phyloP scores from a whole-genome alignment of 208 protist species.

The Strigomonas culicis region DNA sequence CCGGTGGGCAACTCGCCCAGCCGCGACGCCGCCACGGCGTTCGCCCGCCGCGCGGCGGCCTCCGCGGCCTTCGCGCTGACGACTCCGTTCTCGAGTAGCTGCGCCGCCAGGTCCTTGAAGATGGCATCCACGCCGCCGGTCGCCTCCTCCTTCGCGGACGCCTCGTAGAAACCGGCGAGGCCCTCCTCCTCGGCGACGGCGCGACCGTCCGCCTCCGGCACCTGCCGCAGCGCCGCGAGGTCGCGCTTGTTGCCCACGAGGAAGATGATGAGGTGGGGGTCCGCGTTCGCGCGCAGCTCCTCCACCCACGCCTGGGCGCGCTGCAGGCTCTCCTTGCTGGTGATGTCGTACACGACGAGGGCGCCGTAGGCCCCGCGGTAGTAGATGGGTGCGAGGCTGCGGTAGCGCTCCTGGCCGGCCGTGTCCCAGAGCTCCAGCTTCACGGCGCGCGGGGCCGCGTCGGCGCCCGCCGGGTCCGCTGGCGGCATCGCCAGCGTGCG shows the following conservation, averaged over 20 bases:
- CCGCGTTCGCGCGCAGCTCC: constrained; percentile 91
- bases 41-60: constrained; percentile 12
- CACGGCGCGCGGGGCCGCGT: constrained; percentile 28
- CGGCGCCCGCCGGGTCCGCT: constrained; percentile 8
- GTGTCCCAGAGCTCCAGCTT: constrained; percentile 94
- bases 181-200: constrained; percentile 67
- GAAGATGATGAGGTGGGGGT: constrained; percentile 88
- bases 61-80: constrained; percentile 9
- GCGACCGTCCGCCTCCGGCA: constrained; percentile 65
- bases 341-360: constrained; percentile 98
- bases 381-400: constrained; percentile 91
- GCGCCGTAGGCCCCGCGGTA: constrained; percentile 91
- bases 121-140: constrained; percentile 80
- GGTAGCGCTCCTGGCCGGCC: constrained; percentile 90
- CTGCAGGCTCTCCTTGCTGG: constrained; percentile 91
- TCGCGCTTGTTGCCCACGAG: constrained; percentile 97
- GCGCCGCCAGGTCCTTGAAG: constrained; percentile 87
- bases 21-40: neutral
- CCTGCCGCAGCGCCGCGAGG: constrained; percentile 84
- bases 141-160: constrained; percentile 71
- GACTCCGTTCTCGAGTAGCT: constrained; percentile 88
- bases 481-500: constrained; percentile 64
- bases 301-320: constrained; percentile 96
- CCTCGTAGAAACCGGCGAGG: constrained; percentile 80
- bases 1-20: neutral